Evolutionary conservation across 192 early-diverging fungal species (phyloP).

Genomic region (Coemansia sp.): DNA sequence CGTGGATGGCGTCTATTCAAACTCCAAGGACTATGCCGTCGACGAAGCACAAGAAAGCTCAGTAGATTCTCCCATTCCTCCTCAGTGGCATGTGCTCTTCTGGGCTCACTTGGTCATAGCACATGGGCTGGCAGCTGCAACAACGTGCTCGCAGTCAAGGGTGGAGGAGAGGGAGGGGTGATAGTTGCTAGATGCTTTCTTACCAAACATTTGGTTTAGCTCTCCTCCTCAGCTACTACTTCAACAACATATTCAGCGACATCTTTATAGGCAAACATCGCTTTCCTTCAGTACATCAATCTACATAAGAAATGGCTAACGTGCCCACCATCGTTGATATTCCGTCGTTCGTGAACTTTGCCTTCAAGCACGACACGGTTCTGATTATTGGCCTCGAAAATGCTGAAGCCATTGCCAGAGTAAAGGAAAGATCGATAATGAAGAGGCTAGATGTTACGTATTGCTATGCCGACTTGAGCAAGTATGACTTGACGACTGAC

Average conservation of each 20-base stretch:
- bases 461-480: background rate
- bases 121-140: background rate
- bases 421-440: background rate
- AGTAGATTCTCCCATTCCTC: constrained; percentile 18
- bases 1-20: constrained; percentile 52
- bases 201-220: background rate
- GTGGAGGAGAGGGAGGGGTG: no score
- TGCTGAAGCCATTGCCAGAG: background rate
- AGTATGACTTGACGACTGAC: background rate
- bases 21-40: constrained; percentile 52
- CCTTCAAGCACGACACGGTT: background rate
- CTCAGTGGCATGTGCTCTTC: no score
- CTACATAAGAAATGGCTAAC: background rate
- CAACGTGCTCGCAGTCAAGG: background rate
- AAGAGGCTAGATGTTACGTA: background rate
- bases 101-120: background rate
- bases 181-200: no score
- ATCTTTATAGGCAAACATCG: background rate
- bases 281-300: background rate
- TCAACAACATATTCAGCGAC: no score
- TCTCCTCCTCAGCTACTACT: background rate
- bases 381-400: background rate
- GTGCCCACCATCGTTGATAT: background rate
- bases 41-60: constrained; percentile 49
- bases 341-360: background rate